Base-by-base conservation (phyloP, 345 rosid genomes). In the thale cress (Arabidopsis thaliana) region DNA sequence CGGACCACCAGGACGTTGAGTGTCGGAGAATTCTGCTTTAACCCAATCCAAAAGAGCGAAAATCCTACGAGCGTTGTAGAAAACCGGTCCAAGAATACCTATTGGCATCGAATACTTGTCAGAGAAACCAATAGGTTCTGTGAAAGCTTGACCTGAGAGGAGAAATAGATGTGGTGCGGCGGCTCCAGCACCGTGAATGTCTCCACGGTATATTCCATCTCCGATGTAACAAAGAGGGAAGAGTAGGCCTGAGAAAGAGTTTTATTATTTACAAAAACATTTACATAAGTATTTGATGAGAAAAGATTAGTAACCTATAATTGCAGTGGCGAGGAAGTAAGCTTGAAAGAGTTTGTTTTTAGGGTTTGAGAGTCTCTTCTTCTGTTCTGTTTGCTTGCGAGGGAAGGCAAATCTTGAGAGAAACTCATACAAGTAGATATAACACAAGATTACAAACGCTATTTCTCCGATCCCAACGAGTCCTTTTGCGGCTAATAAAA, bases 161-260 rank as follows among this genome's bases (percentile, higher is more conserved):
- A 95, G 89, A 33, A 94, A 94, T 6, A 91, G 74, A 76, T 94
- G 98, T 0, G 97, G 96, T 0, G 91, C 86, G 0, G 96, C 93
- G 0, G 96, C 92, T 59, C 79, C 80, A 3, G 85, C 83, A 0
- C 93, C 96, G 38, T 85, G 85, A 66, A 80, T 69, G 30, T 95
- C 93, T 41, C 97, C 97, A 50, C 87, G 85, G 49, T 67, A 62
- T 34, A 94, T 77, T 51, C 97, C 96, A 46, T 87, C 87, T 33
- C 86, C 81, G 69, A 94, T 86, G 73, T 92, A 90, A 4, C 83
- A 87, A 36, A 89, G 62, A 6, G 97, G 97, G 37, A 92, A 86
- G 62, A 75, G 83, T 6, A 90, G 75, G 20, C 81, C 81, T 78
- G 59, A 34, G 33, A 53, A 7, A 40, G 33, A 50, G 10, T 16